phyloP scores from a whole-genome alignment of 148 eudicot genomes.

The Vaccinium darrowii region DNA sequence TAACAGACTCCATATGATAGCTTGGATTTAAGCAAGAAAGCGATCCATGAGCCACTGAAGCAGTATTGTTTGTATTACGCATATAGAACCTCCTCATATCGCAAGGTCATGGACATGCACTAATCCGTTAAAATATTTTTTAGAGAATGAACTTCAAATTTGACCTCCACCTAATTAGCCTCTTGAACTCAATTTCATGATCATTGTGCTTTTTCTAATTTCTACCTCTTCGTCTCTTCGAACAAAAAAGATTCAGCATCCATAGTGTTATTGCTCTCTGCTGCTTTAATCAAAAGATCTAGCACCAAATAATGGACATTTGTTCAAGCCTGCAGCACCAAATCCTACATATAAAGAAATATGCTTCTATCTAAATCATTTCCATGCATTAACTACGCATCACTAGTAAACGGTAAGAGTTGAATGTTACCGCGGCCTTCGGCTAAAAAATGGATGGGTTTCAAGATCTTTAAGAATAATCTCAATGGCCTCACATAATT shows the following conservation, averaged over 20 bases:
- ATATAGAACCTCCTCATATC: neutral
- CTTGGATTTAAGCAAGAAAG: neutral
- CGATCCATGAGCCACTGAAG: neutral
- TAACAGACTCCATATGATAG: neutral
- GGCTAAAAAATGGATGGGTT: neutral
- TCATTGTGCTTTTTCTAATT: neutral
- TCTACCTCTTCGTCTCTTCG: neutral
- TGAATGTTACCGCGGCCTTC: neutral
- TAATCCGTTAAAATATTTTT: neutral
- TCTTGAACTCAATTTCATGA: neutral
- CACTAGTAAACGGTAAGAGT: neutral
- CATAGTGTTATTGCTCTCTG: neutral
- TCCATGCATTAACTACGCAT: neutral
- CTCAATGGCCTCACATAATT: neutral
- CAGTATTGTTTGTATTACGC: neutral
- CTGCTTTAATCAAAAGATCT: constrained; percentile 10
- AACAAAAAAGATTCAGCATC: neutral
- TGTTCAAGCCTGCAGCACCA: neutral
- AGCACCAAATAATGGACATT: neutral
- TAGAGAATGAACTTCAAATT: neutral
- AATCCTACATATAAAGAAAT: neutral
- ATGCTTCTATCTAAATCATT: neutral
- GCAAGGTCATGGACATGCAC: neutral
- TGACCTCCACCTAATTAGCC: neutral
- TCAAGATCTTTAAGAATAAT: neutral